phyloP scores from a whole-genome alignment of 2,329 filamentous ascomycete species.

The Stemphylium lycopersici region DNA sequence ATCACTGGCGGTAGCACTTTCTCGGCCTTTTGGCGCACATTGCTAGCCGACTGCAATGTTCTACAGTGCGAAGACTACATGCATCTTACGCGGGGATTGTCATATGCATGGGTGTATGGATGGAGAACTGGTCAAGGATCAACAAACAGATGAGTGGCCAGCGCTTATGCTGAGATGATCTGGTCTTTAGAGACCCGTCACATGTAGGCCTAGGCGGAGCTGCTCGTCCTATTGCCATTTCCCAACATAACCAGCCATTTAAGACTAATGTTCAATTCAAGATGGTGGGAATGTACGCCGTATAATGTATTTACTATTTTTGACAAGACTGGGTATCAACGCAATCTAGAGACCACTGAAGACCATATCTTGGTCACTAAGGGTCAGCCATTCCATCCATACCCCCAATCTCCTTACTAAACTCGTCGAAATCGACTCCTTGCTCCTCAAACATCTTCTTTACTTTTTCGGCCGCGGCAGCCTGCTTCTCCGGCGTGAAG shows the following conservation, averaged over 20 bases:
- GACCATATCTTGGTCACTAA: background rate
- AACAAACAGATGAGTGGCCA: background rate
- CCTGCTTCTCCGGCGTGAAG: conserved; percentile 76
- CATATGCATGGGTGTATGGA: background rate
- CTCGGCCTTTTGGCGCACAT: too few species aligned
- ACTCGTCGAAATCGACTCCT: conserved; percentile 79
- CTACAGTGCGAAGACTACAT: background rate
- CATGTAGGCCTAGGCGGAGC: too few species aligned
- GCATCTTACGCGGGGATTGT: background rate
- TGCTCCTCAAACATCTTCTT: conserved; percentile 75
- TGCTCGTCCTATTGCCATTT: too few species aligned
- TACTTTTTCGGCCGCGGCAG: conserved; percentile 73
- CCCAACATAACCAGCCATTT: too few species aligned
- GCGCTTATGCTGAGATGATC: background rate
- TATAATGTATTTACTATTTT: background rate
- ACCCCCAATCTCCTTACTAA: conserved; percentile 74
- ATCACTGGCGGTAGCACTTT: too few species aligned
- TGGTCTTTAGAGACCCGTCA: background rate
- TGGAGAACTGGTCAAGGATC: background rate
- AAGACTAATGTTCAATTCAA: background rate
- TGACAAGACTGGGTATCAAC: background rate
- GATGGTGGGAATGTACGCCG: background rate
- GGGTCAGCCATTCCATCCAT: conserved; percentile 53
- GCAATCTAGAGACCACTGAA: background rate
- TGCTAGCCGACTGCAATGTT: too few species aligned